phyloP scores from a whole-genome alignment of 805 yeast species.

The Ogataea chonburiensis region DNA sequence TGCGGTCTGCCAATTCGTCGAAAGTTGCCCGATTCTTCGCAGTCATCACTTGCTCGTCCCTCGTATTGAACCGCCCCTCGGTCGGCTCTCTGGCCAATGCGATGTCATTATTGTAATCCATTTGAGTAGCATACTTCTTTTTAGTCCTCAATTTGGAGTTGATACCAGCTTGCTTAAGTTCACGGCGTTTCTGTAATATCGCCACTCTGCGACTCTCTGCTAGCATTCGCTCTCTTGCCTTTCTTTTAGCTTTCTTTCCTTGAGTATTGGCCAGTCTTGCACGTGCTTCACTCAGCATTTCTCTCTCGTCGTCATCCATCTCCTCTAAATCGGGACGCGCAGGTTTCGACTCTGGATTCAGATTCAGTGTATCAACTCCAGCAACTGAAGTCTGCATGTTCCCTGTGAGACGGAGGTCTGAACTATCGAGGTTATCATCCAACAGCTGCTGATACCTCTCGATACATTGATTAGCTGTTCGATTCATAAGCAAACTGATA shows the following conservation, averaged over 20 bases:
- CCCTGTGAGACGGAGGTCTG: slow-evolving; percentile 26
- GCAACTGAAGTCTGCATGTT: slow-evolving; percentile 17
- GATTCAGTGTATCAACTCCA: slow-evolving; percentile 55
- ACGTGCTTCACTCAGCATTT: slow-evolving; percentile 92
- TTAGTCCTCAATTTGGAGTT: slow-evolving; percentile 48
- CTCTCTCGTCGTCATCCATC: slow-evolving; percentile 83
- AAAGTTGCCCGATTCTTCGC: slow-evolving; percentile 39
- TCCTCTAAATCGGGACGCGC: slow-evolving; percentile 80
- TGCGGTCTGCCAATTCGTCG: slow-evolving; percentile 40
- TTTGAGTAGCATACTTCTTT: slow-evolving; percentile 54
- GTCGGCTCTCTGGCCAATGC: slow-evolving; percentile 73
- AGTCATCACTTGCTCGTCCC: slow-evolving; percentile 53
- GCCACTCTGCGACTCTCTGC: slow-evolving; percentile 78
- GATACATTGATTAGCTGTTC: slow-evolving; percentile 85
- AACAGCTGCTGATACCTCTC: slow-evolving; percentile 78
- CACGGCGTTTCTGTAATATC: slow-evolving; percentile 73
- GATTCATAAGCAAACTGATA: slow-evolving; percentile 73
- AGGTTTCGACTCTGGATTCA: slow-evolving; percentile 72
- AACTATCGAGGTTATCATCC: slow-evolving; percentile 44
- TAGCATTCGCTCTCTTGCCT: slow-evolving; percentile 78
- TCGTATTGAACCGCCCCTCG: slow-evolving; percentile 65
- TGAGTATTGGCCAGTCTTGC: slow-evolving; percentile 89
- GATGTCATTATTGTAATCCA: slow-evolving; percentile 82
- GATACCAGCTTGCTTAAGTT: slow-evolving; percentile 77
- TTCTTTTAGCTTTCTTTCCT: slow-evolving; percentile 92